Base-by-base conservation (phyloP, 305 asterid species). In the Fraxinus floribunda region DNA sequence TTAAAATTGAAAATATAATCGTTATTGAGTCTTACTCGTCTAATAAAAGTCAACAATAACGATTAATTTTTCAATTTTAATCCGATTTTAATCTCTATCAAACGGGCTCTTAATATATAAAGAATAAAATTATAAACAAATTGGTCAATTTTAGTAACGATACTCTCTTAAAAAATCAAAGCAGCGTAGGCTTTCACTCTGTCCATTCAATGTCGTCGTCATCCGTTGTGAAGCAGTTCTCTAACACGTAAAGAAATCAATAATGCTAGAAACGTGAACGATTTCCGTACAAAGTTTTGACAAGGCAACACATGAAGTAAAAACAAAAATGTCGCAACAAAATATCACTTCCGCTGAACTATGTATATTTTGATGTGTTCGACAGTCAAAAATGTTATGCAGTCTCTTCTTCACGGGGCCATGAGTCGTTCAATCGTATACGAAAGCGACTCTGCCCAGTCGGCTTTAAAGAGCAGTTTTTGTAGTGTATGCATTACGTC, bases 401-500 rank as follows among this genome's bases (percentile, higher is more conserved):
- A 26, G 74, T 36, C 74, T 8, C 18, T 24, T 66, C 85, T 85
- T 85, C 86, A 94, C 2, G 98, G 97, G 49, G 98, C 98, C 97
- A 93, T 93, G 77, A 93, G 79, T 76, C 95, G 91, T 87, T 87
- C 98, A 4, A 93, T 91, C 73, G 98, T 92, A 81, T 93, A 91
- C 80, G 87, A 72, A 82, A 93, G 91, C 55, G 98, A 93, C 80
- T 93, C 97, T n/a, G 86, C 90, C 93, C 87, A 90, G 84, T 95
- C 94, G n/a, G 78, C 98, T 87, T 92, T 95, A 88, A 95, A 93
- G 79, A 95, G 94, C 88, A 93, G 86, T 18, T 83, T 72, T 62
- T 91, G 94, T 86, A 95, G 80, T 6, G 98, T 86, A 73, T 87
- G 89, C 88, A 95, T 86, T 52, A 89, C 94, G 32, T 93, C 92